These are phyloP conservation scores for Ensete ventricosum DNA, from an alignment of 176 grass and related monocot genomes.

Conservation along the genomic window DNA sequence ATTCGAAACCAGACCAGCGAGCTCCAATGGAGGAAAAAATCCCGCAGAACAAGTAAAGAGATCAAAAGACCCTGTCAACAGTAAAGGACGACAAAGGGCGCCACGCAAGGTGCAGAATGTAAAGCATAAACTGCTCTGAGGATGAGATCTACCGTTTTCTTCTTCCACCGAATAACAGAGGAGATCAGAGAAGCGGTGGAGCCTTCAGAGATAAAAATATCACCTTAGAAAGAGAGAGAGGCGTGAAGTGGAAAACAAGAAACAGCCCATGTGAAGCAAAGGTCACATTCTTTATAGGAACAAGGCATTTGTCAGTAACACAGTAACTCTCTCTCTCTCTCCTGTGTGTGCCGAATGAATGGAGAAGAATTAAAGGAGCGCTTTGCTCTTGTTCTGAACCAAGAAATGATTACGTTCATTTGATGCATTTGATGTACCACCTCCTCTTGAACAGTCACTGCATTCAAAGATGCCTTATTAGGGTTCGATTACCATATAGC, in stretches of 20 bases:
- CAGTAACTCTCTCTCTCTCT: neutral
- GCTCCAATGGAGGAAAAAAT: neutral
- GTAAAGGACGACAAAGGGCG: neutral
- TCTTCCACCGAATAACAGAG: neutral
- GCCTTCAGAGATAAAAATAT: neutral
- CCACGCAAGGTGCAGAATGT: neutral
- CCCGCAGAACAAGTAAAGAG: neutral
- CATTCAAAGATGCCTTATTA: too few relatives aligned
- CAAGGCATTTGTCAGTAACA: neutral
- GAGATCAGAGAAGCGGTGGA: neutral
- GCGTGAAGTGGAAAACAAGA: neutral
- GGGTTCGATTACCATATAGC: too few relatives aligned
- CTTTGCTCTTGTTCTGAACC: too few relatives aligned
- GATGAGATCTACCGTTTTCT: neutral
- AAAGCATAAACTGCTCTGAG: neutral
- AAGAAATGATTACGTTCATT: too few relatives aligned
- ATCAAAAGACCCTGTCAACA: neutral
- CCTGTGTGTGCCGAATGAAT: too few relatives aligned
- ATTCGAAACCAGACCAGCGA: neutral
- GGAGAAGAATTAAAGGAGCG: too few relatives aligned
- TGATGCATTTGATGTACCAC: too few relatives aligned
- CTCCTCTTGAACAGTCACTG: too few relatives aligned
- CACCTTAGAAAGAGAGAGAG: neutral
- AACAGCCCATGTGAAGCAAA: constrained; percentile 21
- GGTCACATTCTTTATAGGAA: neutral